Conservation (phyloP, 805 yeast species). For the Myxozyma monticola region DNA sequence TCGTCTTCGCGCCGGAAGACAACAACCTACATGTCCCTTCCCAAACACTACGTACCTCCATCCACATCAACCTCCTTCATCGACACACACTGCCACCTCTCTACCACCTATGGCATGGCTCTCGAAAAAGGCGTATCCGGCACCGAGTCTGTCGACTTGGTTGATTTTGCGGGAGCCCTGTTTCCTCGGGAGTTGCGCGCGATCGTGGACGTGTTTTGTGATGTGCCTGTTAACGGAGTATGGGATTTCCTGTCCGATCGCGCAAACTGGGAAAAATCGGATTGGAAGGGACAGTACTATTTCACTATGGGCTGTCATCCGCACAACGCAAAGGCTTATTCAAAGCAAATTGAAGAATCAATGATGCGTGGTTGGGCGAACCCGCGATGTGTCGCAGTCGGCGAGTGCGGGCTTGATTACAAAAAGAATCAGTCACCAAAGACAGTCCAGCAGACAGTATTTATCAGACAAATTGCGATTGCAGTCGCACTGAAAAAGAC, state of each 20-base stretch:
- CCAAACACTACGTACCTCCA: too few species aligned
- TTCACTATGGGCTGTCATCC: conserved; percentile 29
- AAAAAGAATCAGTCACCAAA: conserved; percentile 21
- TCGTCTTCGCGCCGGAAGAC: too few species aligned
- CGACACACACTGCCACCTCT: conserved; percentile 26
- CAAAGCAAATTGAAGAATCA: conserved; percentile 9
- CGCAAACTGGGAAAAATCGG: conserved; percentile 2
- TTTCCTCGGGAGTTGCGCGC: conserved; percentile 19
- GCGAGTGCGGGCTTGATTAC: conserved; percentile 28
- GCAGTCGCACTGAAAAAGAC: conserved; percentile 13
- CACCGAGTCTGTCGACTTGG: conserved; percentile 1
- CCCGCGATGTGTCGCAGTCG: conserved; percentile 25
- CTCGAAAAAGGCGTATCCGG: conserved; percentile 7
- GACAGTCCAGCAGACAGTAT: conserved; percentile 14
- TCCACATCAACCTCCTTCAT: too few species aligned
- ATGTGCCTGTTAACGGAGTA: conserved; percentile 16
- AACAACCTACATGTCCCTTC: too few species aligned
- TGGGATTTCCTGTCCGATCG: conserved; percentile 10
- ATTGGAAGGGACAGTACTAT: conserved; percentile 23
- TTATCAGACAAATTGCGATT: conserved; percentile 19
- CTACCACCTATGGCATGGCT: conserved; percentile 21
- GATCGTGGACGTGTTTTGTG: conserved; percentile 24
- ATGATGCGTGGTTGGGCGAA: conserved; percentile 19
- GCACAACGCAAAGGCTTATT: conserved; percentile 14
- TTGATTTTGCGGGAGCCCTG: conserved; percentile 8